Evolutionary conservation across 2,329 filamentous ascomycete species (phyloP), one percentile per base, ranked within the genome.

Genomic region (Fusarium coffeatum): DNA sequence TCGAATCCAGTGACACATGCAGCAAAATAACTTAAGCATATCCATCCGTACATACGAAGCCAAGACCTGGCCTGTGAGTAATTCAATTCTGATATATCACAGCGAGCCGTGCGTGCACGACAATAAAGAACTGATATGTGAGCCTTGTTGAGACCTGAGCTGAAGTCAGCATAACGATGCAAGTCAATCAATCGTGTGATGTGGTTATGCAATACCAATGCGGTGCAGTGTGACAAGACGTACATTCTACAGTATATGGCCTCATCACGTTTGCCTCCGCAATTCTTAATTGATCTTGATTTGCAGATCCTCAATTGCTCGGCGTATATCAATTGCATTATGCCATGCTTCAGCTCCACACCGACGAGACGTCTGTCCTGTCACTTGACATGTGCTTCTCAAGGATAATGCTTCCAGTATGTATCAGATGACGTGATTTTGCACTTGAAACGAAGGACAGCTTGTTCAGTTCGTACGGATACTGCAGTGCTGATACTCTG

Each of bases 181-280:
- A 62, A 32, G 42, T 40, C 45, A 55, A 49, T 23, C 34, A 27
- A 32, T 58, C 22, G 48, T 22, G 13, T 48, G 53, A 55, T 60
- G 47, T 54, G 46, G 55, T 46, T 23, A 60, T 45, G 45, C 28
- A 42, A 51, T 37, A 46, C 34, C 30, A 49, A 45, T 42, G 65
- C 51, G 30, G 37, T 37, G 46, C 40, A 55, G 41, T 69, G 71
- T 73, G 71, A 73, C 32, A 63, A 51, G 66, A 59, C 62, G 59
- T 72, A 71, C 63, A 54, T 67, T 22, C 46, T 30, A 28, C 11
- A 28, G 27, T 64, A 50, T 68, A 60, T 47, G 69, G 71, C 62
- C 68, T 70, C 68, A 70, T 68, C 64, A 56, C 59, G 40, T 64
- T 55, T 27, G 53, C 56, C 53, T 59, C 48, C 22, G 53, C 27